Evolutionary conservation across 2,329 filamentous ascomycete species (phyloP).

Genomic region (Colletotrichum lentis): DNA sequence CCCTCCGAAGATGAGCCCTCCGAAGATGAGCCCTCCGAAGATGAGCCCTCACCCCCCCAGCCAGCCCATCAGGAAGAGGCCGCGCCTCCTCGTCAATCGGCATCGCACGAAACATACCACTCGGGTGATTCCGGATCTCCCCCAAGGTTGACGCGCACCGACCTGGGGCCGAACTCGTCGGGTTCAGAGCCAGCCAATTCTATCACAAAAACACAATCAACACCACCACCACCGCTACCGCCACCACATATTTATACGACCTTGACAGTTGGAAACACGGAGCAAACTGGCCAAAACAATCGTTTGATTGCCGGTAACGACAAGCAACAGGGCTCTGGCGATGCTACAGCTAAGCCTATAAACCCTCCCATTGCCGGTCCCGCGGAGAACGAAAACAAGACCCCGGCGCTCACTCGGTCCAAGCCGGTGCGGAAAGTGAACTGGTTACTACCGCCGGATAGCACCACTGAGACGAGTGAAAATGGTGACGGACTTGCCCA

Average conservation of each 20-base stretch:
- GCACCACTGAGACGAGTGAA: neutral
- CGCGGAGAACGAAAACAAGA: neutral
- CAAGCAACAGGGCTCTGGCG: slow-evolving; percentile 39
- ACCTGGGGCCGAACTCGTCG: neutral
- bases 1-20: neutral
- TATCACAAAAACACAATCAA: neutral
- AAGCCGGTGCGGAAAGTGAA: slow-evolving; percentile 25
- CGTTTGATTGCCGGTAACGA: slow-evolving; percentile 40
- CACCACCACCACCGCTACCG: neutral
- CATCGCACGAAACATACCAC: neutral
- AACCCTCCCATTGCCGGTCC: slow-evolving; percentile 10
- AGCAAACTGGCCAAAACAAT: slow-evolving; percentile 45
- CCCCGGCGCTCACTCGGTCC: neutral
- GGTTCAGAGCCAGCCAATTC: neutral
- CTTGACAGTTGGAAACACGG: slow-evolving; percentile 30
- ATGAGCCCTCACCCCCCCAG: neutral
- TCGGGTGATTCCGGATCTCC: neutral
- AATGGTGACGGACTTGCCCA: neutral
- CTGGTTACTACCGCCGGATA: slow-evolving; percentile 30
- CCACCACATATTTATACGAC: slow-evolving; percentile 24
- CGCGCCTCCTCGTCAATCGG: neutral
- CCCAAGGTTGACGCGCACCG: slow-evolving; percentile 20
- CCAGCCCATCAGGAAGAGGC: neutral
- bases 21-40: neutral
- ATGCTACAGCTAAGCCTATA: slow-evolving; percentile 42